phyloP scores from a whole-genome alignment of 805 yeast genomes.

The Candida dajiaensis region DNA sequence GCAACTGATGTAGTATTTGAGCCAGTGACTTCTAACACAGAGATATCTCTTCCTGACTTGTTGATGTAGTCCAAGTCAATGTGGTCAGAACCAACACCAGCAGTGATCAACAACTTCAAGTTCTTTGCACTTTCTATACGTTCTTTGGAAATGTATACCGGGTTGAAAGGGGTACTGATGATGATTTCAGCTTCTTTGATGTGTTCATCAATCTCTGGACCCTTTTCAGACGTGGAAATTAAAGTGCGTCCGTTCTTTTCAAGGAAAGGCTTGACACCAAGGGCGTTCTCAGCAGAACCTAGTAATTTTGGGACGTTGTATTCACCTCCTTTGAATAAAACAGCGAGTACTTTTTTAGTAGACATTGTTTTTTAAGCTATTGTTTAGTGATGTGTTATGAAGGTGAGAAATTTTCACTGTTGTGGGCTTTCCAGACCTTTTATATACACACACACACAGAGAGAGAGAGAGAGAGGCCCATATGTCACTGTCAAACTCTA shows the following conservation, averaged over 20 bases:
- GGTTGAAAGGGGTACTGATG: constrained; percentile 80
- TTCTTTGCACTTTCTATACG: constrained; percentile 66
- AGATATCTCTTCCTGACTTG: constrained; percentile 54
- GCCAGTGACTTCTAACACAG: constrained; percentile 78
- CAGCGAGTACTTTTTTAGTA: constrained; percentile 21
- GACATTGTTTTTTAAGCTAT: neutral
- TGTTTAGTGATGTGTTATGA: neutral
- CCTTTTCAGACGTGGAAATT: constrained; percentile 64
- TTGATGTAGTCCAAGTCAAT: constrained; percentile 58
- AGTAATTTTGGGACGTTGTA: constrained; percentile 39
- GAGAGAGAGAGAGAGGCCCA: neutral
- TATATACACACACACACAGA: too few species aligned
- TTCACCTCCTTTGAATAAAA: constrained; percentile 27
- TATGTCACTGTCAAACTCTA: neutral
- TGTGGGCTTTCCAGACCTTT: neutral
- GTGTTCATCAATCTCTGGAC: constrained; percentile 57
- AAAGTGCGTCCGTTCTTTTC: constrained; percentile 63
- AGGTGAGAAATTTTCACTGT: neutral
- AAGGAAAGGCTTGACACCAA: constrained; percentile 62
- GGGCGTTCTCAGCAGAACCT: constrained; percentile 71
- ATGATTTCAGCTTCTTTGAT: constrained; percentile 69
- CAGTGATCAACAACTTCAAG: constrained; percentile 65
- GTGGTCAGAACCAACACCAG: constrained; percentile 85
- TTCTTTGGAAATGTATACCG: constrained; percentile 65
- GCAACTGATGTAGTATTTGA: constrained; percentile 78